Evolutionary conservation across 1,139 yeast genomes (phyloP).

Genomic region (Pichia cactophila): DNA sequence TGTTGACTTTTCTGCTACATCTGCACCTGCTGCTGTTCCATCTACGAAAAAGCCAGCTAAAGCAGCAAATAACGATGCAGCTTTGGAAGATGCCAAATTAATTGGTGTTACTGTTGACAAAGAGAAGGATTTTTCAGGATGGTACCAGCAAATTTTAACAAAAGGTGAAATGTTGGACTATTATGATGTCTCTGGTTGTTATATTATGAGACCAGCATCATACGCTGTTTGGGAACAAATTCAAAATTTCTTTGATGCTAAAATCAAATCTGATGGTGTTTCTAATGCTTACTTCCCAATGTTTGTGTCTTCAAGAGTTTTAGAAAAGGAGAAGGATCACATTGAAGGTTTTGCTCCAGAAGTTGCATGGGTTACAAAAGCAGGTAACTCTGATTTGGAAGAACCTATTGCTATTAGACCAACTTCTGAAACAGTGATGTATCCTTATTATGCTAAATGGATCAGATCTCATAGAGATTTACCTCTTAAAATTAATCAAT

Average conservation of each 20-base stretch:
- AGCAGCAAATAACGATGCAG: constrained; percentile 36
- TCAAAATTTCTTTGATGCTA: constrained; percentile 75
- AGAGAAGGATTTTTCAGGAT: constrained; percentile 82
- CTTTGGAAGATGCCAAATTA: constrained; percentile 80
- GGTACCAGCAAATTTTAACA: constrained; percentile 94
- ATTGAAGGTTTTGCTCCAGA: constrained; percentile 99
- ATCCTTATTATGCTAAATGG: constrained; percentile 99
- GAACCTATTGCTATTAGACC: constrained; percentile 99
- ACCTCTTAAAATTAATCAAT: constrained; percentile 93
- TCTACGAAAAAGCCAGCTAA: constrained; percentile 18
- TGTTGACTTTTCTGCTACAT: constrained; percentile 54
- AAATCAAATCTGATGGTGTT: constrained; percentile 83
- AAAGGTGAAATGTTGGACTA: constrained; percentile 98
- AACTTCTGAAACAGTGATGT: constrained; percentile 99
- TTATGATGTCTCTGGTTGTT: constrained; percentile 98
- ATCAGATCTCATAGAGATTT: constrained; percentile 96
- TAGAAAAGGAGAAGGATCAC: constrained; percentile 97
- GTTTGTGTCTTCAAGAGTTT: constrained; percentile 89
- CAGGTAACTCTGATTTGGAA: constrained; percentile 89
- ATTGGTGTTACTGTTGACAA: constrained; percentile 96
- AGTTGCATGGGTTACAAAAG: constrained; percentile 99
- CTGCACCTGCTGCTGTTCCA: constrained; percentile 31
- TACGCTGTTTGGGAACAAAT: constrained; percentile 92
- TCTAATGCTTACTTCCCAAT: constrained; percentile 96
- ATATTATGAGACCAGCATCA: constrained; percentile 94